Evolutionary conservation across 305 asterid genomes (phyloP).

Genomic region (Fraxinus ornus): DNA sequence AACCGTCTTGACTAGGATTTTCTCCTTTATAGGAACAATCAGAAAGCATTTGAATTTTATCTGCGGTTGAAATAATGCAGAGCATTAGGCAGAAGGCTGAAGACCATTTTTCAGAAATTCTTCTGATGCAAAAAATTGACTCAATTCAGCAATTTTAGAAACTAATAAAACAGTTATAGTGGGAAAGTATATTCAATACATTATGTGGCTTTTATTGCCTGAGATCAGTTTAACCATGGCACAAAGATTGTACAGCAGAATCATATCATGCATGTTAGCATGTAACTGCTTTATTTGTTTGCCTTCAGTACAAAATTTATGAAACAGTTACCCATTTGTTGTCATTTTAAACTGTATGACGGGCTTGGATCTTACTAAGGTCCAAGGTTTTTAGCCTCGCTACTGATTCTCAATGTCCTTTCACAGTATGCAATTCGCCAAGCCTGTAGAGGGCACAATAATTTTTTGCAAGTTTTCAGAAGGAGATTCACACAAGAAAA

Average conservation of each 20-base stretch:
- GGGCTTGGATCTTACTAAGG: slow-evolving; percentile 19
- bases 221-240: not conserved
- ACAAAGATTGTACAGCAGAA: not conserved
- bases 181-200: not conserved
- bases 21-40: not conserved
- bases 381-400: slow-evolving; percentile 30
- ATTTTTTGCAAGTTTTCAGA: too few relatives aligned
- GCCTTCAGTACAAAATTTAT: not conserved
- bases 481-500: not conserved
- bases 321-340: not conserved
- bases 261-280: not conserved
- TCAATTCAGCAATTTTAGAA: not conserved
- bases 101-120: not conserved
- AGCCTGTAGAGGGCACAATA: slow-evolving; percentile 14
- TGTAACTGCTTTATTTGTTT: not conserved
- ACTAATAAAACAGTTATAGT: not conserved
- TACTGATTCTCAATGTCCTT: slow-evolving; percentile 32
- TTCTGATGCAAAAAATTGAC: not conserved
- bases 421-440: slow-evolving; percentile 27
- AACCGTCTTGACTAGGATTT: not conserved
- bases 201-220: not conserved
- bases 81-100: not conserved
- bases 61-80: not conserved
- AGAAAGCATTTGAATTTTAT: not conserved
- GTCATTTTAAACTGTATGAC: slow-evolving; percentile 19